A percentile compares a stretch with the other conserved stretches of the same genome.
phyloP scores from a whole-genome alignment of 768 basidiomycete species.

The Termitomyces bulborhizus region DNA sequence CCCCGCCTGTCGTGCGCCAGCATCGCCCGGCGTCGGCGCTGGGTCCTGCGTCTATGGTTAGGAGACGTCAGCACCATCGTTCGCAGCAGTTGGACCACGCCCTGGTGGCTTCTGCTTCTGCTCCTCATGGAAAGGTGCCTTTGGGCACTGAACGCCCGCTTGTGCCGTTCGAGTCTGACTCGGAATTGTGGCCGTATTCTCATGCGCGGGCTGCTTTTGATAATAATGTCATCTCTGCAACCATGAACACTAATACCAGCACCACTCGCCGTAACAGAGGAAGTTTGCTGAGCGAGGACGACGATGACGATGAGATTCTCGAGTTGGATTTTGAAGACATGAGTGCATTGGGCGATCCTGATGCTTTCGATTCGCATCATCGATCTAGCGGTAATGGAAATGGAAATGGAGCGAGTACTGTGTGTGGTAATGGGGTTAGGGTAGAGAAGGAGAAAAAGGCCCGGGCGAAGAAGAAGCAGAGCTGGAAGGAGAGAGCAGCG shows the following conservation, averaged over 20 bases:
- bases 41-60: neutral
- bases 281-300: conserved; percentile 26
- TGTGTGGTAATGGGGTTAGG: neutral
- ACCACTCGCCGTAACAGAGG: neutral
- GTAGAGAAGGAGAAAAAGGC: neutral
- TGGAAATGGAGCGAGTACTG: conserved; percentile 2
- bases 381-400: neutral
- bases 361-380: conserved; percentile 38
- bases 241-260: conserved; percentile 20
- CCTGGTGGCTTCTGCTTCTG: neutral
- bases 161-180: conserved; percentile 57
- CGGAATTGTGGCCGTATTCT: conserved; percentile 67
- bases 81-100: neutral
- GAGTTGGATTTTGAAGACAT: conserved; percentile 75
- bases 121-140: neutral
- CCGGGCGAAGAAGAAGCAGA: conserved; percentile 20
- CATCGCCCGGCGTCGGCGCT: conserved; percentile 1
- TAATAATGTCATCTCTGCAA: conserved; percentile 17
- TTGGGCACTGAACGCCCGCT: conserved; percentile 29
- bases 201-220: conserved; percentile 10
- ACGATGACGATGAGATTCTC: conserved; percentile 67
- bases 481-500: conserved; percentile 25
- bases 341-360: conserved; percentile 64
- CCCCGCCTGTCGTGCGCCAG: conserved; percentile 10
- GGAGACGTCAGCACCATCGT: neutral